A percentile compares a stretch with the other conserved stretches of the same genome.
phyloP scores from a whole-genome alignment of 371 early-diverging fungal species.

The Rozella allomycis region DNA sequence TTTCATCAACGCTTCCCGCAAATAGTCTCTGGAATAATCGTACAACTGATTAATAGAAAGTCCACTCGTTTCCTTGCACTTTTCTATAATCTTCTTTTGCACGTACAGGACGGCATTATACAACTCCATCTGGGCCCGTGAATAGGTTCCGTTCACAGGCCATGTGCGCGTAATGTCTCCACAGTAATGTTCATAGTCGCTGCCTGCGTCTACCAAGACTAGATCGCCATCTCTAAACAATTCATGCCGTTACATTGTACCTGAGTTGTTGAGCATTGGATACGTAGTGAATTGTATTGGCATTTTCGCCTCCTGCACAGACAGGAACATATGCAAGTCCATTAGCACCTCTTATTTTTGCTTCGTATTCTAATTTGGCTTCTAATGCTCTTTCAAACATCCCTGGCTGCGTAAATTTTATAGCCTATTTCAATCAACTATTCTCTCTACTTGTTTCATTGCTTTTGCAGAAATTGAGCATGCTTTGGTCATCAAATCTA shows the following conservation, averaged over 20 bases:
- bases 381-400: too few species aligned
- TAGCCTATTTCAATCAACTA: too few species aligned
- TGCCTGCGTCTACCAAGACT: slow-evolving; percentile 78
- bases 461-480: too few species aligned
- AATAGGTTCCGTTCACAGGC: slow-evolving; percentile 75
- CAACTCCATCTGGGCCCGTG: slow-evolving; percentile 48
- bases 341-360: slow-evolving; percentile 39
- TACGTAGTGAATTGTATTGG: slow-evolving; percentile 79
- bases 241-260: slow-evolving; percentile 7
- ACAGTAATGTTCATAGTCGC: slow-evolving; percentile 68
- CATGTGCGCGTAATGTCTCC: slow-evolving; percentile 83
- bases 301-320: slow-evolving; percentile 73
- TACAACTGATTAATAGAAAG: slow-evolving; percentile 65
- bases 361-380: slow-evolving; percentile 51
- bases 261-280: slow-evolving; percentile 46
- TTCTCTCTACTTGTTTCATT: too few species aligned
- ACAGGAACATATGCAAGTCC: slow-evolving; percentile 89
- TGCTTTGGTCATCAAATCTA: too few species aligned
- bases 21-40: slow-evolving; percentile 31
- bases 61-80: slow-evolving; percentile 40
- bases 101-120: slow-evolving; percentile 65
- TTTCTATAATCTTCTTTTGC: slow-evolving; percentile 28
- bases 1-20: slow-evolving; percentile 36
- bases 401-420: too few species aligned
- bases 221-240: slow-evolving; percentile 54